A percentile compares a stretch with the other conserved stretches of the same genome.
phyloP scores from a whole-genome alignment of 768 basidiomycete species.

The Thelephora aurantiotincta region DNA sequence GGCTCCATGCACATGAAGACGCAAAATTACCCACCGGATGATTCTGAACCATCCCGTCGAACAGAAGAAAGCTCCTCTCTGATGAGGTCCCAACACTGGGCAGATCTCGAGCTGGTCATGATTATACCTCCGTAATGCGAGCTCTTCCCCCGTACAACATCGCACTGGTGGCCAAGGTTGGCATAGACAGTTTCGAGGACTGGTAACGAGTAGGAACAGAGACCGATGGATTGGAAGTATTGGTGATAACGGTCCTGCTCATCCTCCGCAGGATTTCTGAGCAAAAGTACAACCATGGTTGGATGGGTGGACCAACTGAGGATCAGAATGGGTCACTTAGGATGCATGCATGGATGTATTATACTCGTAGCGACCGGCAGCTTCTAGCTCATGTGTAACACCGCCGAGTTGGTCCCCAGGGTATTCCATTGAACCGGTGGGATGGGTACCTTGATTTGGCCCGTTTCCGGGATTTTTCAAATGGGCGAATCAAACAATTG shows the following conservation, averaged over 20 bases:
- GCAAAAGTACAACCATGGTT: constrained; percentile 32
- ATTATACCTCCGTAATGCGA: constrained; percentile 42
- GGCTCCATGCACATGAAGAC: no score
- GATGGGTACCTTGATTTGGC: no score
- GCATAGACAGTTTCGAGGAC: constrained; percentile 55
- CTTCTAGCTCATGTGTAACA: no score
- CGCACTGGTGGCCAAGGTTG: constrained; percentile 30
- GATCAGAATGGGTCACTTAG: no score
- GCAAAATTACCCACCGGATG: no score
- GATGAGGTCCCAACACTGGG: constrained; percentile 52
- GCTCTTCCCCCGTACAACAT: constrained; percentile 19
- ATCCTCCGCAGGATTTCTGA: constrained; percentile 22
- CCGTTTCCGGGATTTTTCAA: no score
- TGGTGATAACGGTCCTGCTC: constrained; percentile 44
- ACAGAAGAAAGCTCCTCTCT: constrained; percentile 9
- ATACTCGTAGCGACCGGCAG: no score
- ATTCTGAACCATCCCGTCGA: neutral
- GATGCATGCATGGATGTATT: no score
- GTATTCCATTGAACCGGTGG: no score
- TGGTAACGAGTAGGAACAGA: constrained; percentile 41
- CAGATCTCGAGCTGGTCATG: constrained; percentile 65
- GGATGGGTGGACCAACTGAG: no score
- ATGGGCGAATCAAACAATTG: no score
- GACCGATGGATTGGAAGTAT: constrained; percentile 32
- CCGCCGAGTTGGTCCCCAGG: no score